These are phyloP conservation scores for Penicillium antarcticum DNA, from an alignment of 495 filamentous ascomycete genomes.

Conservation along the genomic window DNA sequence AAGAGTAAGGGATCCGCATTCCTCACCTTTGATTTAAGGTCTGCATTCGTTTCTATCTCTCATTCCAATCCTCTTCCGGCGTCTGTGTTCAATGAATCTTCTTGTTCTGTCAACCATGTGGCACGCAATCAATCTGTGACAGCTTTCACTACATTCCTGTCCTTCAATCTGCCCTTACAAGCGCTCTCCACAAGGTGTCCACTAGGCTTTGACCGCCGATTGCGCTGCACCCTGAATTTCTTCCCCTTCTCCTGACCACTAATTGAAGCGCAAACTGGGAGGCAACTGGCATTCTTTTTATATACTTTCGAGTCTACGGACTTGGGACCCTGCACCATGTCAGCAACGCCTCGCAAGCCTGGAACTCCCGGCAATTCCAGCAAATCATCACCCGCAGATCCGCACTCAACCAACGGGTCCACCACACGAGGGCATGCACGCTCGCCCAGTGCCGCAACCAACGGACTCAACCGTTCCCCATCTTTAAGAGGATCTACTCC, in stretches of 20 bases:
- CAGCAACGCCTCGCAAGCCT: slow-evolving; percentile 44
- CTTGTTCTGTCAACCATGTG: slow-evolving; percentile 24
- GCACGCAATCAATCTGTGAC: slow-evolving; percentile 26
- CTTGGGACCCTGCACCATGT: slow-evolving; percentile 34
- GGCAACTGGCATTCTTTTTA: slow-evolving; percentile 11
- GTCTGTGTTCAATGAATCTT: slow-evolving; percentile 20
- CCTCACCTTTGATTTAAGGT: slow-evolving; percentile 9
- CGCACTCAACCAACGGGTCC: slow-evolving; percentile 32
- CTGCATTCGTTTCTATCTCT: slow-evolving; percentile 18
- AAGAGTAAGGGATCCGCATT: slow-evolving; percentile 29
- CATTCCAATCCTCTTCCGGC: slow-evolving; percentile 19
- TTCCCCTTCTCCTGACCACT: slow-evolving; percentile 1
- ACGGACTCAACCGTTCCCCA: slow-evolving; percentile 40
- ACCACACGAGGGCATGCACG: slow-evolving; percentile 40
- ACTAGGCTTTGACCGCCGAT: slow-evolving; percentile 29
- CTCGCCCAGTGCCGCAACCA: slow-evolving; percentile 38
- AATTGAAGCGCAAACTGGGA: slow-evolving; percentile 5
- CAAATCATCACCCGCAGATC: slow-evolving; percentile 38
- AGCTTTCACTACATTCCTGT: slow-evolving; percentile 16
- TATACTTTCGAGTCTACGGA: slow-evolving; percentile 17
- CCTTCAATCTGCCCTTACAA: slow-evolving; percentile 9
- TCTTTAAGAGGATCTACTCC: slow-evolving; percentile 50
- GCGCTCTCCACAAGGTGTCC: slow-evolving; percentile 19
- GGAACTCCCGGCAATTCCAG: slow-evolving; percentile 37
- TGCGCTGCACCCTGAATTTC: slow-evolving; percentile 13